phyloP scores from a whole-genome alignment of 768 basidiomycete genomes.

The Suillus alpinus region DNA sequence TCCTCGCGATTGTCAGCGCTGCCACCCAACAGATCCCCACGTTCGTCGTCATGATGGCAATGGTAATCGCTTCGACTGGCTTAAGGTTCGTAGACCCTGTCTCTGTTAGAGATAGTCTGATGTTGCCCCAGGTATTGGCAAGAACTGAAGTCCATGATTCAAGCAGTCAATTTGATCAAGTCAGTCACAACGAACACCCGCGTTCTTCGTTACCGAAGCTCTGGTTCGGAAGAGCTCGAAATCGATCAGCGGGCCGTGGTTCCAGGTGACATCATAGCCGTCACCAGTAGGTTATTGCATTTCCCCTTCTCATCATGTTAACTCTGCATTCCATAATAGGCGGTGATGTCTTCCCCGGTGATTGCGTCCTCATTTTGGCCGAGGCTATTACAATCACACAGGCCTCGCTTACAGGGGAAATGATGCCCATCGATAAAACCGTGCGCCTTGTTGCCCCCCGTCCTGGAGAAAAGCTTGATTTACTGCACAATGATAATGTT shows the following conservation, averaged over 20 bases:
- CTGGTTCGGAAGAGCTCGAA: conserved; percentile 23
- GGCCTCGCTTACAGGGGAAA: conserved; percentile 36
- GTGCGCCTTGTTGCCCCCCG: conserved; percentile 14
- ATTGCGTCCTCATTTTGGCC: conserved; percentile 32
- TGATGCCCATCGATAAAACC: conserved; percentile 32
- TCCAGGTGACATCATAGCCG: conserved; percentile 30
- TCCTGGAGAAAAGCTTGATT: conserved; percentile 21
- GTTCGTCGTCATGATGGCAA: conserved; percentile 33
- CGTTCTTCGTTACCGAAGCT: conserved; percentile 25
- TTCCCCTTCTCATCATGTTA: background rate
- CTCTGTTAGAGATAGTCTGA: background rate
- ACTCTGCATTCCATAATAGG: conserved; percentile 15
- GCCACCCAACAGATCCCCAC: conserved; percentile 31
- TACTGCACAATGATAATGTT: conserved; percentile 31
- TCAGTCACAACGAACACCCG: conserved; percentile 32
- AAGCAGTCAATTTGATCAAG: conserved; percentile 32
- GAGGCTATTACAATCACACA: conserved; percentile 33
- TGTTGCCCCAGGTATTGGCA: conserved; percentile 26
- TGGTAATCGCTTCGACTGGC: conserved; percentile 34
- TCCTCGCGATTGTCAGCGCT: conserved; percentile 31
- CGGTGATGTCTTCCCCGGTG: conserved; percentile 35
- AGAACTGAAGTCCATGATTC: conserved; percentile 32
- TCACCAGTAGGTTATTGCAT: conserved; percentile 23
- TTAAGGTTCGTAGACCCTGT: conserved; percentile 19
- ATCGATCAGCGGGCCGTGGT: conserved; percentile 30